Conservation (phyloP, 345 rosid genomes). For the Luvunga scandens region DNA sequence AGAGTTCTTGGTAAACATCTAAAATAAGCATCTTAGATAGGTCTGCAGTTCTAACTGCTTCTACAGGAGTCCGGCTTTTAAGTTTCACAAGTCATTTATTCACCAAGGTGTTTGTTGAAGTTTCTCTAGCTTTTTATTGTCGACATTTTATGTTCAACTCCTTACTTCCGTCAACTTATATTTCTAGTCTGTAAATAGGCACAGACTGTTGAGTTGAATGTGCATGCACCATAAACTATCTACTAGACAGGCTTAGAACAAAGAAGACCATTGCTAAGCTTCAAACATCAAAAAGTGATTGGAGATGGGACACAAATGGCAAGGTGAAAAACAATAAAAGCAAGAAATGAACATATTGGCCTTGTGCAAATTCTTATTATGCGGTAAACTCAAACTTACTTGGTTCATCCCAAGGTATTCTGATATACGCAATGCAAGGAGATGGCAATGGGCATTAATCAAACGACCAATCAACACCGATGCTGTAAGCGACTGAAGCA, state of each 20-base stretch:
- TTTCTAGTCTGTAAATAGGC: not conserved
- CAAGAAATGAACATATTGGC: not conserved
- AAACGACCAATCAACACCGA: slow-evolving; percentile 84
- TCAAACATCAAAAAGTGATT: not conserved
- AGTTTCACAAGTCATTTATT: not conserved
- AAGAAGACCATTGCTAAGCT: not conserved
- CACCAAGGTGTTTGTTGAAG: not conserved
- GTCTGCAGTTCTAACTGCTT: not conserved
- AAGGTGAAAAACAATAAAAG: not conserved
- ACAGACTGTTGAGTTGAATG: not conserved
- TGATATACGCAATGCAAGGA: slow-evolving; percentile 82
- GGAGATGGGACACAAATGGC: not conserved
- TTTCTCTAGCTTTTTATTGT: not conserved
- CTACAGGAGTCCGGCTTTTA: not conserved
- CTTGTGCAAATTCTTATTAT: not conserved
- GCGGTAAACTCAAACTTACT: slow-evolving; percentile 40
- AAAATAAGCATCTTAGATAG: not conserved
- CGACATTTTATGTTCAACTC: too few species aligned
- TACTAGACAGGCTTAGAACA: not conserved
- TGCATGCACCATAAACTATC: not conserved
- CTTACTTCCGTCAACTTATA: too few species aligned
- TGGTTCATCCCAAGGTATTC: slow-evolving; percentile 91
- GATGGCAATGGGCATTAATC: slow-evolving; percentile 81
- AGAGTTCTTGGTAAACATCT: not conserved
- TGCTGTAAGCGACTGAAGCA: slow-evolving; percentile 72